phyloP scores from a whole-genome alignment of 164 flowering plant species.

The Aristolochia fimbriata region DNA sequence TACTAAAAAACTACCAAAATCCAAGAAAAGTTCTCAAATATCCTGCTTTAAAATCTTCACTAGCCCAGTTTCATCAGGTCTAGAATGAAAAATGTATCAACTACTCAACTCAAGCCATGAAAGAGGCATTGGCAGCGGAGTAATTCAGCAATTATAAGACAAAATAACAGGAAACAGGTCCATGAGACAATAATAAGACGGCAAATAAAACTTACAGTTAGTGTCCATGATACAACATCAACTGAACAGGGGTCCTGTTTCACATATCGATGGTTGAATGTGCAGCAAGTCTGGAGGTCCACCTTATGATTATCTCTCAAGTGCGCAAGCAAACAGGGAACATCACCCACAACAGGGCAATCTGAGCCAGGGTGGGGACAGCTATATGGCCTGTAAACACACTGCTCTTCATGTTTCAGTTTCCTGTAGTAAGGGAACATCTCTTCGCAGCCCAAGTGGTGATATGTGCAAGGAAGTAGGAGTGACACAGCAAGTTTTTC shows the following conservation, averaged over 20 bases:
- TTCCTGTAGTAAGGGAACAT: slow-evolving; percentile 21
- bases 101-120: too few species aligned
- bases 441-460: slow-evolving; percentile 17
- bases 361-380: slow-evolving; percentile 22
- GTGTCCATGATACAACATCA: slow-evolving; percentile 21
- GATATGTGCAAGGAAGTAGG: slow-evolving; percentile 14
- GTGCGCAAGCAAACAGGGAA: slow-evolving; percentile 15
- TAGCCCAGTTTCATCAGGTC: too few species aligned
- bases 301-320: slow-evolving; percentile 20
- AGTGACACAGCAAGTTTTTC: slow-evolving; percentile 20
- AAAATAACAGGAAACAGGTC: too few species aligned
- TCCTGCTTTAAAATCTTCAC: too few species aligned
- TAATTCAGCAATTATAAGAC: too few species aligned
- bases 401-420: slow-evolving; percentile 18
- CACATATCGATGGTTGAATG: slow-evolving; percentile 23
- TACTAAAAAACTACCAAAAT: too few species aligned
- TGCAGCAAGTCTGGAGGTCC: slow-evolving; percentile 19
- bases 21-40: too few species aligned
- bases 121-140: too few species aligned
- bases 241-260: slow-evolving; percentile 24
- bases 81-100: too few species aligned
- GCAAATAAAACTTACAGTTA: slow-evolving; percentile 15
- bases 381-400: slow-evolving; percentile 20
- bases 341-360: slow-evolving; percentile 16
- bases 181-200: too few species aligned